phyloP scores from a whole-genome alignment of 2,329 filamentous ascomycete species.

The Paraconiothyrium brasiliense region DNA sequence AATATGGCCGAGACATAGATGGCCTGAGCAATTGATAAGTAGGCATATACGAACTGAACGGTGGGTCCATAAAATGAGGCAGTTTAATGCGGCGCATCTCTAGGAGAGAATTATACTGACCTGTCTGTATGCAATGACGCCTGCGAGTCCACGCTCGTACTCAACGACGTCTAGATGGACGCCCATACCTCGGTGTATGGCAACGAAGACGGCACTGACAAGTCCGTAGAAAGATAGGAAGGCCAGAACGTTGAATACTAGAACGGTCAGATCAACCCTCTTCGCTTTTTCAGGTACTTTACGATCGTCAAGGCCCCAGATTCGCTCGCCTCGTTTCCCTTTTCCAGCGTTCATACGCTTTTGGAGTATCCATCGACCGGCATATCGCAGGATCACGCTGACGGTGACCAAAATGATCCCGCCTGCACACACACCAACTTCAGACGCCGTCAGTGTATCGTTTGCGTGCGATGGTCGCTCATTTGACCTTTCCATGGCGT shows the following conservation, averaged over 20 bases:
- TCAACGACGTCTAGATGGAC: constrained; percentile 39
- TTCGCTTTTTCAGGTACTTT: constrained; percentile 2
- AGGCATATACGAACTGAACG: background rate
- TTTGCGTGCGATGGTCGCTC: constrained; percentile 22
- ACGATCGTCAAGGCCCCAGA: constrained; percentile 31
- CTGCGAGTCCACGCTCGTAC: constrained; percentile 27
- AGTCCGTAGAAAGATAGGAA: constrained; percentile 31
- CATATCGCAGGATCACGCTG: constrained; percentile 23
- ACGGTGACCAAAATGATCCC: constrained; percentile 23
- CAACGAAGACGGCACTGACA: constrained; percentile 23
- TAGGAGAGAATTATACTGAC: constrained; percentile 17
- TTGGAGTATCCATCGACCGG: constrained; percentile 27
- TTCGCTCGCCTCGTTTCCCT: constrained; percentile 9
- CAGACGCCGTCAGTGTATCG: constrained; percentile 20
- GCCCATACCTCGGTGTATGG: constrained; percentile 42
- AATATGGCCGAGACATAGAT: constrained; percentile 56
- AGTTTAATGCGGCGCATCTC: background rate
- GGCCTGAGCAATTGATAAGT: constrained; percentile 43
- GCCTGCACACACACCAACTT: constrained; percentile 19
- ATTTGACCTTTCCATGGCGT: constrained; percentile 26
- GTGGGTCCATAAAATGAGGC: background rate
- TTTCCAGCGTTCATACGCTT: constrained; percentile 16
- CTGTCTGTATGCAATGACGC: constrained; percentile 35
- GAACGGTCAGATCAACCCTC: background rate
- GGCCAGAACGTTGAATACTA: constrained; percentile 31